These are phyloP conservation scores for Candida gigantensis DNA, from an alignment of 1,139 yeast species.

Conservation along the genomic window DNA sequence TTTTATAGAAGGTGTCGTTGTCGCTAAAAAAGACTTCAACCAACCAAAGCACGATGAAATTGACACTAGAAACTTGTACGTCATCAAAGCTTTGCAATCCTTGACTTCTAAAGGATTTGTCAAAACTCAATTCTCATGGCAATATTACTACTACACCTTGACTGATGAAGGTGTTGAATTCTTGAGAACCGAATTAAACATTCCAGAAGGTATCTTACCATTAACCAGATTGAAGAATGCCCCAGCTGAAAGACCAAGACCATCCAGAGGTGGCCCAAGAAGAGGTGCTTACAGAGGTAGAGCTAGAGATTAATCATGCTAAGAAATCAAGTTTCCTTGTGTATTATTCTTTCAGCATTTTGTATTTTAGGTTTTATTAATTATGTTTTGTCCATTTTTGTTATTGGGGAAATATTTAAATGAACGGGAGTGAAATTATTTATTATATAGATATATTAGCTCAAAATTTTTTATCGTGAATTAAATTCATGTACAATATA, in stretches of 20 bases:
- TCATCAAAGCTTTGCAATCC: constrained; percentile 99
- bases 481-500: constrained; percentile 7
- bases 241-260: constrained; percentile 79
- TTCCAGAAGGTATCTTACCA: constrained; percentile 98
- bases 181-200: constrained; percentile 97
- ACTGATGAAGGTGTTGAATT: constrained; percentile 99
- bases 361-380: constrained; percentile 16
- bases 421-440: constrained; percentile 6
- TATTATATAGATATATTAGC: constrained; percentile 4
- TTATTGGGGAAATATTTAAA: constrained; percentile 10
- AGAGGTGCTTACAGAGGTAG: constrained; percentile 47
- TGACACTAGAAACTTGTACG: constrained; percentile 96
- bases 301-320: constrained; percentile 42
- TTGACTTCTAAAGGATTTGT: constrained; percentile 98
- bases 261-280: constrained; percentile 40
- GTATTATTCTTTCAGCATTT: constrained; percentile 9
- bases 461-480: constrained; percentile 5
- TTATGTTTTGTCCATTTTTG: constrained; percentile 16
- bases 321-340: constrained; percentile 6
- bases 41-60: constrained; percentile 98
- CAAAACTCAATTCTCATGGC: constrained; percentile 99
- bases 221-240: constrained; percentile 96
- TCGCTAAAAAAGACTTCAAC: constrained; percentile 98
- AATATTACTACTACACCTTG: constrained; percentile 99
- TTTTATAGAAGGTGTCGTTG: constrained; percentile 91